Base-by-base conservation (phyloP, 2,329 filamentous ascomycete species). In the Zalaria obscura region DNA sequence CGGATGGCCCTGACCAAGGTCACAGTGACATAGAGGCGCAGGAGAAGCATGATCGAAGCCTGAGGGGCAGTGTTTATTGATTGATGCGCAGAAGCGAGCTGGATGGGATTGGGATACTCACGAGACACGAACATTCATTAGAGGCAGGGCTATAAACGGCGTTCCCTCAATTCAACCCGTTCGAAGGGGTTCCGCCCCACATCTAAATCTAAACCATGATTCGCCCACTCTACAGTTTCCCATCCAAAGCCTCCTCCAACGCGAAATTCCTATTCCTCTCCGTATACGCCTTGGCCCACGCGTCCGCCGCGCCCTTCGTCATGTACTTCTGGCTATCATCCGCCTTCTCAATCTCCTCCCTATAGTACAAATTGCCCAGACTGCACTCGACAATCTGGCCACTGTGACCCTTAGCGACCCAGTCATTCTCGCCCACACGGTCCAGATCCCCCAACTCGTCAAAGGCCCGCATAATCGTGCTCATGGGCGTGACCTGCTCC, bases 401-500 rank as follows among this genome's bases (percentile, higher is more conserved):
- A 40, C 48, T 53, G 40, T 39, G 44, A 3, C 49, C 52, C 7
- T 36, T 40, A 41, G 45, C 35, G 8, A 50, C 49, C 54, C 54
- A 57, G 4, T 45, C 46, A 5, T 41, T 49, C 37, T 48, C 45
- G 5, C 41, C 51, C 7, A 63, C 45, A 18, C 41, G 28, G 8
- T 52, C 51, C 31, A 55, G 46, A 10, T 46, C 35, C 7, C 43
- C 49, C 35, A 64, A 54, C 7, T 55, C 59, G 39, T 61, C 56
- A 38, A 64, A 65, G 3, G 59, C 60, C 39, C 58, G 57, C 35
- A 59, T 46, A n/a, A 61, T 61, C 0, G 63, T 65, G 2, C 52
- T 53, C 45, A 65, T 52, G 1, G 62, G 61, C 5, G 62, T 66
- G 40, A 63, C 55, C 26, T 63, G 56, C 42, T 64, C 59, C 35